Evolutionary conservation across 768 basidiomycete species (phyloP).

Genomic region (Kwoniella sp.): DNA sequence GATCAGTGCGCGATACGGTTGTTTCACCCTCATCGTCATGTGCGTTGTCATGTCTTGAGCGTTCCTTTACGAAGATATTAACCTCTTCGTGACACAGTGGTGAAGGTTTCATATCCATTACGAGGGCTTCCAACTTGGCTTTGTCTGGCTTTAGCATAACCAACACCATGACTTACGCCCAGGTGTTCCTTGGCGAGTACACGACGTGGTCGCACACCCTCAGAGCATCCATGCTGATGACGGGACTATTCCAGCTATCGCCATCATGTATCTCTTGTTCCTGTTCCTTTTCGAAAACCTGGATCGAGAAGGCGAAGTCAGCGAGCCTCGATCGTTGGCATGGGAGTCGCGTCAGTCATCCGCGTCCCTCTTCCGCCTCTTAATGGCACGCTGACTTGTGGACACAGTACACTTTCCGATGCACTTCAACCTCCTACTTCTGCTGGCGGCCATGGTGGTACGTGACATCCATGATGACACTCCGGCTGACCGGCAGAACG

Average conservation of each 20-base stretch:
- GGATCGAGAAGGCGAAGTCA: slow-evolving; percentile 11
- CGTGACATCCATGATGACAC: background rate
- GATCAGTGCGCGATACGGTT: slow-evolving; percentile 32
- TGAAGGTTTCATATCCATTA: slow-evolving; percentile 40
- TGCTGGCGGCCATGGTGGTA: slow-evolving; percentile 37
- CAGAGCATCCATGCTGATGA: background rate
- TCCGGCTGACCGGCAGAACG: slow-evolving; percentile 22
- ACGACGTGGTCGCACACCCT: background rate
- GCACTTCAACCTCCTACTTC: slow-evolving; percentile 29
- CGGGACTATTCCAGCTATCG: slow-evolving; percentile 12
- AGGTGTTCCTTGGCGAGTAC: slow-evolving; percentile 25
- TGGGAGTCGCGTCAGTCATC: slow-evolving; percentile 23
- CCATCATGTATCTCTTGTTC: slow-evolving; percentile 30
- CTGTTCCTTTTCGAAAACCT: slow-evolving; percentile 30
- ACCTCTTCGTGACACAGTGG: slow-evolving; percentile 24
- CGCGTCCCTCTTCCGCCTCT: background rate
- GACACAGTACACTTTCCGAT: slow-evolving; percentile 33
- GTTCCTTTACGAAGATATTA: too few relatives aligned
- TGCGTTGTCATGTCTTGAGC: too few relatives aligned
- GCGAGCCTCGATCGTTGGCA: slow-evolving; percentile 7
- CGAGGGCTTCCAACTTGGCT: slow-evolving; percentile 26
- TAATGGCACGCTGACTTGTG: background rate
- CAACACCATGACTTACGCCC: slow-evolving; percentile 23
- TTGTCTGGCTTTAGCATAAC: slow-evolving; percentile 27
- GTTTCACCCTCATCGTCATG: slow-evolving; percentile 39